Percentiles rank a stretch among this genome's conserved stretches.
Conservation (phyloP, 306 rosid species). For the Cucurbita pepo region DNA sequence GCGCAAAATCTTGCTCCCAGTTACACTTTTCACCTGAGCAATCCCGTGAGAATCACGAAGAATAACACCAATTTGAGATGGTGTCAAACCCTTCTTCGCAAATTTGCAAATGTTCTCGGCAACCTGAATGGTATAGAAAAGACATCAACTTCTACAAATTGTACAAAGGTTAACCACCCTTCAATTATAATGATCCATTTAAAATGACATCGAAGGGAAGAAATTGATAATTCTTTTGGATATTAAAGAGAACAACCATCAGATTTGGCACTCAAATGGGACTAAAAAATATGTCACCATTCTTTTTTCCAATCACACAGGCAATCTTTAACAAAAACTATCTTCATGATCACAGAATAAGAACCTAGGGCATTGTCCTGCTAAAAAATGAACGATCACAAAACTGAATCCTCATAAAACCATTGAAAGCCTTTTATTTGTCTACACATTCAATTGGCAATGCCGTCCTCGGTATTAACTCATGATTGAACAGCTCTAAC, state of each 20-base stretch:
- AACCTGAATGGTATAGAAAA: conserved; percentile 21
- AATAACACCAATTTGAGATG: conserved; percentile 92
- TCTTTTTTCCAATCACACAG: no score
- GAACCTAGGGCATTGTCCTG: background rate
- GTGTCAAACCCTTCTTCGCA: conserved; percentile 82
- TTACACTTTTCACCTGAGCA: conserved; percentile 59
- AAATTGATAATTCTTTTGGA: background rate
- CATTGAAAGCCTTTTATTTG: background rate
- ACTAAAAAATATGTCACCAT: background rate
- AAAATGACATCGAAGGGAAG: background rate
- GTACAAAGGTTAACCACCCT: background rate
- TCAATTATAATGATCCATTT: no score
- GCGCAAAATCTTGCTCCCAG: conserved; percentile 68
- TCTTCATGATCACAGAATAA: background rate
- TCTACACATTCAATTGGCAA: background rate
- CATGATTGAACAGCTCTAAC: no score
- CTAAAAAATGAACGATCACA: background rate
- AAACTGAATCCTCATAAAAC: background rate
- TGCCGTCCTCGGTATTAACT: background rate
- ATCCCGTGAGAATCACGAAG: conserved; percentile 79
- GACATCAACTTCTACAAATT: background rate
- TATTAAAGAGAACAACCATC: background rate
- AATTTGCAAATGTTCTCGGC: conserved; percentile 76
- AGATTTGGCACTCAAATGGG: background rate
- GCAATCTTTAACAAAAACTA: background rate